Conservation (phyloP, 2,329 filamentous ascomycete species). For the Plectosphaerella plurivora region DNA sequence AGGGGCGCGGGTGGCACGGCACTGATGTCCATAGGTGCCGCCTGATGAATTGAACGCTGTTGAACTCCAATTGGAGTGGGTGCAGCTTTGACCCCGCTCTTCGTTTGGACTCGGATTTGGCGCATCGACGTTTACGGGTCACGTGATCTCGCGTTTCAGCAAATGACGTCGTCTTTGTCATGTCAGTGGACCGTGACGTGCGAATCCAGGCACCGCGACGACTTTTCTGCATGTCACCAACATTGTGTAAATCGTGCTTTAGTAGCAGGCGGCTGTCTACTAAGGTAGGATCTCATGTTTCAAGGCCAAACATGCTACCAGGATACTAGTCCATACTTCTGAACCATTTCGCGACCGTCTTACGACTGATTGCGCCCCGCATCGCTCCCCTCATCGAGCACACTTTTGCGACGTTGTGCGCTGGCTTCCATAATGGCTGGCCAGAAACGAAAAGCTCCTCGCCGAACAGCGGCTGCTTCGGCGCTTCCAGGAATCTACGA, state of each 20-base stretch:
- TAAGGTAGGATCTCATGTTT: no score
- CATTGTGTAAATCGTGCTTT: no score
- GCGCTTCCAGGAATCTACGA: constrained; percentile 36
- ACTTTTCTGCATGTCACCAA: no score
- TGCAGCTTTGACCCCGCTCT: not conserved
- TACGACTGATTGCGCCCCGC: no score
- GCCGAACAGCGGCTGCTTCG: constrained; percentile 14
- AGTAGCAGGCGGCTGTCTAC: no score
- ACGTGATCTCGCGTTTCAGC: constrained; percentile 1
- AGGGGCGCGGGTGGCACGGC: not conserved
- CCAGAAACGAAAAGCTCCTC: constrained; percentile 17
- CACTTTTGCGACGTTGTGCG: no score
- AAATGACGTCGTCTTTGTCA: constrained; percentile 1
- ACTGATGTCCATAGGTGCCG: not conserved
- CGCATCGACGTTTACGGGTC: not conserved
- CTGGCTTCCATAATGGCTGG: constrained; percentile 13
- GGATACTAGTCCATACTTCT: no score
- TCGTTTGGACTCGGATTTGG: not conserved
- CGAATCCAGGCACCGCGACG: no score
- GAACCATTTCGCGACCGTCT: no score
- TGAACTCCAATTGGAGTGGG: not conserved
- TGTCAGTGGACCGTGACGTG: constrained; percentile 2
- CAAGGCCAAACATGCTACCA: no score
- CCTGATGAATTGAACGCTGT: not conserved
- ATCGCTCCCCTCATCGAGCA: no score